phyloP scores from a whole-genome alignment of 306 rosid species.

The Gynostemma pentaphyllum region DNA sequence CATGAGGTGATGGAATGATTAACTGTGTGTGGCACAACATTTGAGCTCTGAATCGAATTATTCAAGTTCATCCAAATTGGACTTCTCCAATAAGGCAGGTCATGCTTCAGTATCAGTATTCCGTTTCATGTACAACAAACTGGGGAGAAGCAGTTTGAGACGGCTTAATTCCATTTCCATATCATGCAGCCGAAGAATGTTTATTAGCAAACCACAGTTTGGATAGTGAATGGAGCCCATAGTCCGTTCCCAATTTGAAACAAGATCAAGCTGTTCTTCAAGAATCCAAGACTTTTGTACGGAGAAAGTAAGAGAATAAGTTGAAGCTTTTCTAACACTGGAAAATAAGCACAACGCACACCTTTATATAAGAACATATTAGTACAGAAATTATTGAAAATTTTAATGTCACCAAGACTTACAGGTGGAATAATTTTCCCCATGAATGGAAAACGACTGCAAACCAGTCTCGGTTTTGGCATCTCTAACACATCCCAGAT shows the following conservation, averaged over 20 bases:
- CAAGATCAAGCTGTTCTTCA: slow-evolving; percentile 77
- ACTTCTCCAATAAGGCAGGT: slow-evolving; percentile 97
- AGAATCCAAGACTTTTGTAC: slow-evolving; percentile 75
- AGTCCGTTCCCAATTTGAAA: slow-evolving; percentile 78
- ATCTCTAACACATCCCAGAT: no score
- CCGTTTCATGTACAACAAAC: slow-evolving; percentile 80
- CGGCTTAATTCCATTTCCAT: neutral
- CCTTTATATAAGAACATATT: no score
- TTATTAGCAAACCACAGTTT: slow-evolving; percentile 8
- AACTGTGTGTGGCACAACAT: no score
- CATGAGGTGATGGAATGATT: no score
- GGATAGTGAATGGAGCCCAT: slow-evolving; percentile 92
- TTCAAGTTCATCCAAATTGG: slow-evolving; percentile 71
- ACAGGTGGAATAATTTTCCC: slow-evolving; percentile 74
- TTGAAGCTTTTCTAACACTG: neutral
- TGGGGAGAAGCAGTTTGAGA: slow-evolving; percentile 11
- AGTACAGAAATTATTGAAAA: no score
- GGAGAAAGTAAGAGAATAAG: neutral
- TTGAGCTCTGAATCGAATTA: no score
- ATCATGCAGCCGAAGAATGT: neutral
- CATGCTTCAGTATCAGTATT: slow-evolving; percentile 95
- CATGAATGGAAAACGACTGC: no score
- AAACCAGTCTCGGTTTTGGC: no score
- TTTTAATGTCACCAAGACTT: slow-evolving; percentile 21
- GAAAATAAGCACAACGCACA: neutral